Base-by-base conservation (phyloP, 1,284 basidiomycete genomes). In the Earliella scabrosa region DNA sequence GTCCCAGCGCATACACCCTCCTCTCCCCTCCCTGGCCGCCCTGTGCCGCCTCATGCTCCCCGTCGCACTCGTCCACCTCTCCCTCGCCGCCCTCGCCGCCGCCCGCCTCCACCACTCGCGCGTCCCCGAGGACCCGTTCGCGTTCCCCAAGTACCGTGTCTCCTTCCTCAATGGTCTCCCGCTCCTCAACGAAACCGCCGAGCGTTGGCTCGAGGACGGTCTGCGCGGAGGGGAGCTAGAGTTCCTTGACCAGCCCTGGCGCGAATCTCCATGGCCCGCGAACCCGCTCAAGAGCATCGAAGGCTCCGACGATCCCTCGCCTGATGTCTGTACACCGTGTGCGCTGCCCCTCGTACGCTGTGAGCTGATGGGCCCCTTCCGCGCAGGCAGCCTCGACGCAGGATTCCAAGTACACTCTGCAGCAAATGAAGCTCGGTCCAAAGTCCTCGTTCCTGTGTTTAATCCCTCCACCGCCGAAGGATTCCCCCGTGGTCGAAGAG, bases 71-170 rank as follows among this genome's bases (percentile, higher is more conserved):
- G 43, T 69, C 21, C 62, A 63, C 26, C 52, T 66, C 23, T 61
- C 64, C 31, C 44, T 63, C 46, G 50, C 55, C 35, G 53, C 57
- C 16, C 60, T 74, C 32, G 66, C 69, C 38, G 52, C 68, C 2
- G 78, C 84, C 2, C 79, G 83, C 40, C 60, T 85, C 14, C 74
- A 88, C 47, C 83, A 88, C 66, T 85, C 88, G 1, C 79, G 90
- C 44, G 64, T 71, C 34, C 88, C 90, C 31, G 87, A 93, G 63
- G 93, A 96, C 68, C 78, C 87, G 14, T 84, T 87, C 68, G 88
- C 92, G 0, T 93, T 88, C 69, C 93, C 93, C 52, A 95, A 95
- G 71, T 93, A 87, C 71, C 82, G 86, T 48, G 86, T 95, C 61
- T 77, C 86, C 43, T 95, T 92, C 72, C 82, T 95, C 65, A 92